Evolutionary conservation across 1,284 basidiomycete genomes (phyloP).

Genomic region (Apiotrichum brassicae): DNA sequence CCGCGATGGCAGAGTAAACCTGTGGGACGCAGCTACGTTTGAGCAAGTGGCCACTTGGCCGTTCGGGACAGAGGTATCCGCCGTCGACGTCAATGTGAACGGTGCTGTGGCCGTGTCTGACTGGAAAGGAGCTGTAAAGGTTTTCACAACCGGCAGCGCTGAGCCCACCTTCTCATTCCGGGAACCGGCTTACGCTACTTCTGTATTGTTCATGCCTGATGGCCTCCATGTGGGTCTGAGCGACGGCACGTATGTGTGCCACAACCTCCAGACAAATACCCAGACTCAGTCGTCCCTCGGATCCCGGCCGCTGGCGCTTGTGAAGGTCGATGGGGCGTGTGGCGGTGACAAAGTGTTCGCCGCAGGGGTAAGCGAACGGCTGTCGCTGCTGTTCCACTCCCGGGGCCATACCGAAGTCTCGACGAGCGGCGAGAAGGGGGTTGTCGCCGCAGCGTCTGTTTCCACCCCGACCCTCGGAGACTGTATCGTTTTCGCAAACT

Average conservation of each 20-base stretch:
- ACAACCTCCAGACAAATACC: slow-evolving; percentile 44
- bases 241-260: slow-evolving; percentile 69
- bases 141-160: slow-evolving; percentile 46
- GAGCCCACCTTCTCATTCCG: slow-evolving; percentile 1
- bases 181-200: slow-evolving; percentile 22
- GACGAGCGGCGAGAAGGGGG: slow-evolving; percentile 67
- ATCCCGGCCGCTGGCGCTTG: slow-evolving; percentile 26
- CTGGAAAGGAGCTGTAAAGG: slow-evolving; percentile 65
- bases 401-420: slow-evolving; percentile 61
- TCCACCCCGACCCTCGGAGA: slow-evolving; percentile 52
- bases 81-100: neutral
- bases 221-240: slow-evolving; percentile 71
- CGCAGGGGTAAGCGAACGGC: slow-evolving; percentile 35
- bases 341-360: slow-evolving; percentile 33
- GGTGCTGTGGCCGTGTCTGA: slow-evolving; percentile 56
- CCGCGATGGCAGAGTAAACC: slow-evolving; percentile 54
- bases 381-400: slow-evolving; percentile 54
- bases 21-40: slow-evolving; percentile 47
- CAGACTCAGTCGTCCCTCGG: slow-evolving; percentile 47
- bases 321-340: slow-evolving; percentile 10
- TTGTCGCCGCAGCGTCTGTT: slow-evolving; percentile 55
- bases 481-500: slow-evolving; percentile 57
- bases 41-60: neutral
- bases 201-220: slow-evolving; percentile 34
- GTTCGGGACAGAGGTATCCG: slow-evolving; percentile 1